Conservation (phyloP, 176 grass and related monocot genomes). For the Lolium rigidum region DNA sequence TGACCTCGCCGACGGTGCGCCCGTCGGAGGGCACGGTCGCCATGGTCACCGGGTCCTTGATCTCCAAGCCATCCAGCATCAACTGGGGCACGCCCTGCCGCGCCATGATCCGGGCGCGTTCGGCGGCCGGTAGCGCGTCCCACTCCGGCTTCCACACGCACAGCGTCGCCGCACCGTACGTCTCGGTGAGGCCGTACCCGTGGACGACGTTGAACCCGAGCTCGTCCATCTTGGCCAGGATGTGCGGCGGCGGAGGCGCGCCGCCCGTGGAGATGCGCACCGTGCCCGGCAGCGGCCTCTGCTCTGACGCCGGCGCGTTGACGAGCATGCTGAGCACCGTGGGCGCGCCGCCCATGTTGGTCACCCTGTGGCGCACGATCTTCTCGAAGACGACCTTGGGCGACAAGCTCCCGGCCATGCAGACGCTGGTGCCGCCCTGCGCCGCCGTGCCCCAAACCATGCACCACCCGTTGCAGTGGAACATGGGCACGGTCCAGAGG, state of each 20-base stretch:
- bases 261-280: slow-evolving; percentile 62
- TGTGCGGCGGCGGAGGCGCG: slow-evolving; percentile 51
- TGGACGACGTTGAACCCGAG: slow-evolving; percentile 63
- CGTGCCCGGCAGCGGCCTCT: slow-evolving; percentile 33
- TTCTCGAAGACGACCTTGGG: slow-evolving; percentile 48
- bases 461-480: slow-evolving; percentile 82
- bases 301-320: slow-evolving; percentile 48
- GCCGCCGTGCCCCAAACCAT: slow-evolving; percentile 63
- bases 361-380: slow-evolving; percentile 63
- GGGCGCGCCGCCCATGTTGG: slow-evolving; percentile 58
- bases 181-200: slow-evolving; percentile 69
- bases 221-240: slow-evolving; percentile 60
- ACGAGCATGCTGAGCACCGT: slow-evolving; percentile 66
- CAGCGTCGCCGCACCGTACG: slow-evolving; percentile 47
- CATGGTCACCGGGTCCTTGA: slow-evolving; percentile 71
- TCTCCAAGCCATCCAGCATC: slow-evolving; percentile 48
- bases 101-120: slow-evolving; percentile 54
- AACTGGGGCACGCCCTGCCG: slow-evolving; percentile 55
- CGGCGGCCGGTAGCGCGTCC: slow-evolving; percentile 54
- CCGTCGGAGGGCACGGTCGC: slow-evolving; percentile 59
- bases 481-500: slow-evolving; percentile 80
- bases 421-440: slow-evolving; percentile 64
- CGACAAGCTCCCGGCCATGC: slow-evolving; percentile 35
- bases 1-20: slow-evolving; percentile 64
- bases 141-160: slow-evolving; percentile 69